Percentiles rank a stretch among this genome's conserved stretches.
These are phyloP conservation scores for Phaeotremella fagi DNA, from an alignment of 768 basidiomycete species.

Conservation along the genomic window DNA sequence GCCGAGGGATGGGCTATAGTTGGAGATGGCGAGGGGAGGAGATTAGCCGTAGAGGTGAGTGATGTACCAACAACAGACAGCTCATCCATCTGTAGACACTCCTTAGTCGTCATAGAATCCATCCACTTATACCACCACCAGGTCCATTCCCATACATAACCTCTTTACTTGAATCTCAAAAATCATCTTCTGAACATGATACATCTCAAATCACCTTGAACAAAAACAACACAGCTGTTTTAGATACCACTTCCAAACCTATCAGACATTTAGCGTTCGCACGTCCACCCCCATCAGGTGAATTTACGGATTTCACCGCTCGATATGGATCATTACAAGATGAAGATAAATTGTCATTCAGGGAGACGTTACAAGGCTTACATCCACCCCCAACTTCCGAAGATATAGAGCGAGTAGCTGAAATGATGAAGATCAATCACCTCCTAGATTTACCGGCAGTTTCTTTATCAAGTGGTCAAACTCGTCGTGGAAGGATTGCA, in stretches of 20 bases:
- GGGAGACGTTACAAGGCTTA: conserved; percentile 56
- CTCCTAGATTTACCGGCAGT: conserved; percentile 79
- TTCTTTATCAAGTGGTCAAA: conserved; percentile 88
- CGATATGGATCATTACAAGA: conserved; percentile 85
- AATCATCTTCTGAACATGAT: conserved; percentile 48
- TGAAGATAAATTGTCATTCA: conserved; percentile 71
- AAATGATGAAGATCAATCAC: conserved; percentile 57
- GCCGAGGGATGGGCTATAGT: conserved; percentile 68
- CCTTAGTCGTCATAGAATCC: conserved; percentile 65
- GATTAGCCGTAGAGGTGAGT: conserved; percentile 64
- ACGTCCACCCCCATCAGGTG: conserved; percentile 52
- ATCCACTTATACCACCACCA: conserved; percentile 59
- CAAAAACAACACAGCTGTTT: background rate
- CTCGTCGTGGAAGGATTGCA: conserved; percentile 73
- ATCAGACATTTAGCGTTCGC: conserved; percentile 51
- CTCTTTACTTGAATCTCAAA: conserved; percentile 14
- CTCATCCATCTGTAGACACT: conserved; percentile 53
- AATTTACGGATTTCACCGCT: conserved; percentile 88
- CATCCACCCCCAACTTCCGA: conserved; percentile 15
- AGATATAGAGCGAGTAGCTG: conserved; percentile 57
- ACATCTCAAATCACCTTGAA: conserved; percentile 59
- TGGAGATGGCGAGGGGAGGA: conserved; percentile 62
- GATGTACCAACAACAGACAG: background rate
- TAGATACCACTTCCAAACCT: conserved; percentile 57
- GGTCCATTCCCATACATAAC: conserved; percentile 76